Conservation (phyloP, 2,329 filamentous ascomycete species). For the Aschersonia sp. region DNA sequence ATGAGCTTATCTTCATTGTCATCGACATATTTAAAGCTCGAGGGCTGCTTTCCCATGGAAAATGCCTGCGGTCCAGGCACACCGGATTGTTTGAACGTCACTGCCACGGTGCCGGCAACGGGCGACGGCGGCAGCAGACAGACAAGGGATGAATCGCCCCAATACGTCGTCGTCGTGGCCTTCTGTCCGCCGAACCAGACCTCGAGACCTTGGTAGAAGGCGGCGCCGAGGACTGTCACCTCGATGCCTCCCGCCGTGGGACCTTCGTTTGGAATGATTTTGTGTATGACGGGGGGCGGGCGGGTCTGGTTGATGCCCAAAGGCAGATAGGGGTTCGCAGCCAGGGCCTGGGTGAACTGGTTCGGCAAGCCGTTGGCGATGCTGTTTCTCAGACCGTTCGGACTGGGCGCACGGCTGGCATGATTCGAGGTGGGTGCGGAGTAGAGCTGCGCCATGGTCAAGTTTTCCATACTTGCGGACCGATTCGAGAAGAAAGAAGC, state of each 20-base stretch:
- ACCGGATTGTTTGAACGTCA: conserved; percentile 49
- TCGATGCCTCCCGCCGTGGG: conserved; percentile 75
- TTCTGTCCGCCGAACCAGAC: conserved; percentile 65
- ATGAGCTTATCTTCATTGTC: conserved; percentile 56
- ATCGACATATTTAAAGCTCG: conserved; percentile 59
- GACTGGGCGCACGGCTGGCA: conserved; percentile 66
- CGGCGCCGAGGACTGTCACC: conserved; percentile 69
- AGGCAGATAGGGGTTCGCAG: conserved; percentile 36
- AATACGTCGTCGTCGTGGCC: conserved; percentile 61
- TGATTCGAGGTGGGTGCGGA: conserved; percentile 61
- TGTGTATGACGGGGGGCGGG: conserved; percentile 50
- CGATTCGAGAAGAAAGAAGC: conserved; percentile 41
- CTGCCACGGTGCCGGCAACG: conserved; percentile 52
- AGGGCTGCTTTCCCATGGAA: conserved; percentile 24
- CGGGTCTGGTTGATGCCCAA: conserved; percentile 34
- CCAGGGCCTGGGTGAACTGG: conserved; percentile 32
- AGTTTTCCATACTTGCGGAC: conserved; percentile 50
- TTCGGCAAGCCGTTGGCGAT: conserved; percentile 24
- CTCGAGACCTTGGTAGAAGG: conserved; percentile 63
- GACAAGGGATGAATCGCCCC: conserved; percentile 67
- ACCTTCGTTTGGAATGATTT: conserved; percentile 71
- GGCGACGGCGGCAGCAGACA: conserved; percentile 62
- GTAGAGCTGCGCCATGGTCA: conserved; percentile 49
- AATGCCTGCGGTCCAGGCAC: conserved; percentile 21
- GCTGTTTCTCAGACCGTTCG: conserved; percentile 37